phyloP scores from a whole-genome alignment of 306 rosid species.

The Clitoria ternatea region DNA sequence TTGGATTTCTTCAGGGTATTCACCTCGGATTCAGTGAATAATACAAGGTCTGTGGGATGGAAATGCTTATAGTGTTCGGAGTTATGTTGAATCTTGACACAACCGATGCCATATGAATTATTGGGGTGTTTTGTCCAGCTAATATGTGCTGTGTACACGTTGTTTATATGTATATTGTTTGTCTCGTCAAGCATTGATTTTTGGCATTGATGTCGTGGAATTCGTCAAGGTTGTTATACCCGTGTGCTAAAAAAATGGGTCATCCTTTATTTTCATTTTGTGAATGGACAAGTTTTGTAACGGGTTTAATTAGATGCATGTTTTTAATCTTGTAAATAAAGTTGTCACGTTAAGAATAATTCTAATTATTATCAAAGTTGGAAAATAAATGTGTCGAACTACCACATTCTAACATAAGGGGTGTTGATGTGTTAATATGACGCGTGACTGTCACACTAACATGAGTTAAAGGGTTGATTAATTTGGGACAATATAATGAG shows the following conservation, averaged over 20 bases:
- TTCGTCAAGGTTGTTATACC: conserved; percentile 18
- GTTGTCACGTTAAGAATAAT: neutral
- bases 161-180: neutral
- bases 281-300: neutral
- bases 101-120: neutral
- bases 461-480: too few species aligned
- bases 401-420: neutral
- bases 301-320: neutral
- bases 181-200: neutral
- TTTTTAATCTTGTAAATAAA: too few species aligned
- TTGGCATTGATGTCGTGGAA: neutral
- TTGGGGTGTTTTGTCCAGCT: neutral
- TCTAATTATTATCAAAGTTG: neutral
- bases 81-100: neutral
- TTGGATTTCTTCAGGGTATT: too few species aligned
- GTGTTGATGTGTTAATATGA: neutral
- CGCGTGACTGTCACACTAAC: too few species aligned
- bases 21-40: too few species aligned
- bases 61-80: neutral
- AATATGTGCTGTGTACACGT: neutral
- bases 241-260: neutral
- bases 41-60: neutral
- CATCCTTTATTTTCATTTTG: neutral
- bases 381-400: neutral
- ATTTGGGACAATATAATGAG: too few species aligned